phyloP scores from a whole-genome alignment of 306 rosid genomes.

The Pueraria montana region DNA sequence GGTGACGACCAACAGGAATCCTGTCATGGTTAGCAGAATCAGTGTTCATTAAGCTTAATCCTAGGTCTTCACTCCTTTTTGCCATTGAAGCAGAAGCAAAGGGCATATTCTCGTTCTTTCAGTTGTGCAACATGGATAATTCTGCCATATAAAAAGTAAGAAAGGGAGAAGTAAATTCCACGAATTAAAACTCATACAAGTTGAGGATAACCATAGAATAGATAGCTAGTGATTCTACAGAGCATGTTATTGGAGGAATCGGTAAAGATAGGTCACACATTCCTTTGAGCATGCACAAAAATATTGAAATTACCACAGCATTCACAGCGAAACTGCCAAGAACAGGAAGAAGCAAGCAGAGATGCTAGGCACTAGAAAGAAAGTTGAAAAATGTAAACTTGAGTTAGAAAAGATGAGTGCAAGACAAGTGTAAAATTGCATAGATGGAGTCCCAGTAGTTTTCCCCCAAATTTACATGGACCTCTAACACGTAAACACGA shows the following conservation, averaged over 20 bases:
- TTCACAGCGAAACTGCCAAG: background rate
- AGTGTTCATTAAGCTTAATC: background rate
- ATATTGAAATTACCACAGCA: background rate
- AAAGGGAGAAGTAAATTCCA: background rate
- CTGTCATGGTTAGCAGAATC: conserved; percentile 16
- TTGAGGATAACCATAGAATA: background rate
- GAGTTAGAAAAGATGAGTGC: background rate
- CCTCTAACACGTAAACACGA: background rate
- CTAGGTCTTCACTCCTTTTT: conserved; percentile 37
- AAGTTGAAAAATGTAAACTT: conserved; percentile 6
- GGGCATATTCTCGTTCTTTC: background rate
- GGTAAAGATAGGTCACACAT: background rate
- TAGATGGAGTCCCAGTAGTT: background rate
- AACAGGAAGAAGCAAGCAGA: too few relatives aligned
- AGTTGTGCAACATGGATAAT: background rate
- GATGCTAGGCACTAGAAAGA: background rate
- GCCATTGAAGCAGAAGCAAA: conserved; percentile 39
- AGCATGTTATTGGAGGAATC: background rate
- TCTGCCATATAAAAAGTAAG: conserved; percentile 4
- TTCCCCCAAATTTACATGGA: background rate
- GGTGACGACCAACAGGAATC: conserved; percentile 12
- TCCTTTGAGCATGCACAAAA: conserved; percentile 12
- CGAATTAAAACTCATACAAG: conserved; percentile 5
- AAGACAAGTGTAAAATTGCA: background rate
- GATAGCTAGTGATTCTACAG: background rate